A percentile compares a stretch with the other conserved stretches of the same genome.
Evolutionary conservation across 2,329 filamentous ascomycete genomes (phyloP).

Genomic region (Dactylonectria macrodidyma): DNA sequence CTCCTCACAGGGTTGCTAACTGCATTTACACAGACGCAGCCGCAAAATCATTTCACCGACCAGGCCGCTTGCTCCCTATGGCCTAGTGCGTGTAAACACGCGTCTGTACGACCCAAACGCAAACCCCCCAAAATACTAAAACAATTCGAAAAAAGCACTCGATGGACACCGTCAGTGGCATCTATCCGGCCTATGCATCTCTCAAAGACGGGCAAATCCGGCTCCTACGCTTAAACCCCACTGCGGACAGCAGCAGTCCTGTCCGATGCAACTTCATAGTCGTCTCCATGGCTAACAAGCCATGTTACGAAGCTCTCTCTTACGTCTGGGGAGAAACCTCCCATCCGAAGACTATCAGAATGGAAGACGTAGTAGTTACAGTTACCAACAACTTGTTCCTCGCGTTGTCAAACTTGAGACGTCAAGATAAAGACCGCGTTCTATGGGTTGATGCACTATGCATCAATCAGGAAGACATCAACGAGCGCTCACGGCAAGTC

Average conservation of each 20-base stretch:
- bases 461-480: background rate
- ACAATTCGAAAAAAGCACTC: background rate
- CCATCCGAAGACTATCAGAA: background rate
- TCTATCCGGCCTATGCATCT: background rate
- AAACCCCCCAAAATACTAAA: background rate
- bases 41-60: too few relatives aligned
- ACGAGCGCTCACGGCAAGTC: background rate
- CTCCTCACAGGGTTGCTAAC: too few relatives aligned
- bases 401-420: background rate
- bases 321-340: background rate
- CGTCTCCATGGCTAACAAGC: background rate
- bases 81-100: too few relatives aligned
- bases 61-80: too few relatives aligned
- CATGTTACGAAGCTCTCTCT: background rate
- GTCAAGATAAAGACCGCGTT: background rate
- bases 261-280: background rate
- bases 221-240: background rate
- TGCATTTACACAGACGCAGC: too few relatives aligned
- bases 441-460: background rate
- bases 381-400: background rate
- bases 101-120: background rate
- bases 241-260: background rate
- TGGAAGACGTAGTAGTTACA: background rate
- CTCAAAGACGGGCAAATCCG: background rate
- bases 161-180: background rate